A percentile compares a stretch with the other conserved stretches of the same genome.
Conservation (phyloP, 2,329 filamentous ascomycete species). For the Nemania serpens region DNA sequence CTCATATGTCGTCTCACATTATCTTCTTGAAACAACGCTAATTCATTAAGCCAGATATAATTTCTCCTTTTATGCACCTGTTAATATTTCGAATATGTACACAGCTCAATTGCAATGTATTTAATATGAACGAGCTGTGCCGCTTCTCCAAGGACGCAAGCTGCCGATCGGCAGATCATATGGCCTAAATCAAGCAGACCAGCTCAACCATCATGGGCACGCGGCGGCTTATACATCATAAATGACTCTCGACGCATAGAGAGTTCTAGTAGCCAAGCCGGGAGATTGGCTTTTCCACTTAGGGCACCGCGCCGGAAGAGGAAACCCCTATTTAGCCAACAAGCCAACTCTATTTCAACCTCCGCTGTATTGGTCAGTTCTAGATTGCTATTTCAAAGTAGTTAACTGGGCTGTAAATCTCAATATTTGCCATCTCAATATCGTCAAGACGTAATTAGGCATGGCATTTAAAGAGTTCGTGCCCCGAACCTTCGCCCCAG, state of each 20-base stretch:
- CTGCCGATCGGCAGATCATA: slow-evolving; percentile 18
- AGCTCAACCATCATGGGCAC: neutral
- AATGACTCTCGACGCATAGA: neutral
- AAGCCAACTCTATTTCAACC: slow-evolving; percentile 8
- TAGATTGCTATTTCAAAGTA: slow-evolving; percentile 20
- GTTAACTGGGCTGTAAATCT: neutral
- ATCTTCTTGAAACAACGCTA: neutral
- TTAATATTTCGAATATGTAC: neutral
- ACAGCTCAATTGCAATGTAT: neutral
- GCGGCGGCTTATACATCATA: neutral
- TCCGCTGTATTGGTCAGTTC: slow-evolving; percentile 14
- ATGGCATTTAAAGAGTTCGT: slow-evolving; percentile 12
- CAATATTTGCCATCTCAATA: neutral
- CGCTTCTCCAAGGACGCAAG: neutral
- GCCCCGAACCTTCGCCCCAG: neutral
- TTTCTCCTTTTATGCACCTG: too few relatives aligned
- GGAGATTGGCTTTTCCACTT: slow-evolving; percentile 14
- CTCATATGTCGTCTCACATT: too few relatives aligned
- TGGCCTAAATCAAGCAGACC: neutral
- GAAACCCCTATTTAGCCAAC: slow-evolving; percentile 28
- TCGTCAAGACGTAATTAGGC: neutral
- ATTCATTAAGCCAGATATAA: too few relatives aligned
- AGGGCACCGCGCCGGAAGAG: slow-evolving; percentile 15
- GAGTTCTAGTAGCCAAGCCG: slow-evolving; percentile 25
- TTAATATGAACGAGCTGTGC: neutral